Base-by-base conservation (phyloP, 768 basidiomycete genomes). In the Tricholomella constricta region DNA sequence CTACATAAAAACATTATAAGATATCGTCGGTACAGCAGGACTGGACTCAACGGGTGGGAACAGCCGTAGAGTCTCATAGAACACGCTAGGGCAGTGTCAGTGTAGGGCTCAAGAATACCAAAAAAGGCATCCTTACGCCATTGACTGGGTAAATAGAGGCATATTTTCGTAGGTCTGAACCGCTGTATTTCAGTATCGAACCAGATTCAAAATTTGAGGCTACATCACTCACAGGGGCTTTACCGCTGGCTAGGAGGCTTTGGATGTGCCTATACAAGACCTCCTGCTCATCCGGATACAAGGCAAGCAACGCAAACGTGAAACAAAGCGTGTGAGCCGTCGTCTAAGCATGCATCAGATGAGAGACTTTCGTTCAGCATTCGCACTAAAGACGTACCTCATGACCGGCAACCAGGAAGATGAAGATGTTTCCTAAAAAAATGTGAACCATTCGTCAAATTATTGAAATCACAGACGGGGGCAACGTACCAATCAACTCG, bases 391-490 rank as follows among this genome's bases (percentile, higher is more conserved):
- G 31, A 54, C 61, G 14, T 51, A 81, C 81, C 70, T 84, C 84
- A 52, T 84, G 81, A 8, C 84, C 84, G 20, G 85, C 85, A 19
- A 87, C 62, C n/a, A 85, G 59, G 53, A 78, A 79, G 17, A 78
- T 73, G 48, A 74, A 79, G n/a, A 78, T 71, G 60, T 79, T 79
- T 19, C 73, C 77, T 72, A 41, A 42, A 38, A 27, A 10, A 23
- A 32, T 35, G 5, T 12, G 35, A 26, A n/a, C 26, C n/a, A 23
- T 8, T 17, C 10, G 25, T 50, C 11, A 29, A 22, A 54, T 31
- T 26, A 36, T 23, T 7, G 26, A 6, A 27, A 36, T 35, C 9
- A 26, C 5, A 26, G 10, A 19, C 15, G 35, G 25, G 6, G n/a
- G 6, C 14, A 15, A 23, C 29, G 14, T 57, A 72, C 73, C 69